Evolutionary conservation across 257 asterid species (phyloP), one percentile per base, ranked within the genome.

Genomic region (Eucommia ulmoides): DNA sequence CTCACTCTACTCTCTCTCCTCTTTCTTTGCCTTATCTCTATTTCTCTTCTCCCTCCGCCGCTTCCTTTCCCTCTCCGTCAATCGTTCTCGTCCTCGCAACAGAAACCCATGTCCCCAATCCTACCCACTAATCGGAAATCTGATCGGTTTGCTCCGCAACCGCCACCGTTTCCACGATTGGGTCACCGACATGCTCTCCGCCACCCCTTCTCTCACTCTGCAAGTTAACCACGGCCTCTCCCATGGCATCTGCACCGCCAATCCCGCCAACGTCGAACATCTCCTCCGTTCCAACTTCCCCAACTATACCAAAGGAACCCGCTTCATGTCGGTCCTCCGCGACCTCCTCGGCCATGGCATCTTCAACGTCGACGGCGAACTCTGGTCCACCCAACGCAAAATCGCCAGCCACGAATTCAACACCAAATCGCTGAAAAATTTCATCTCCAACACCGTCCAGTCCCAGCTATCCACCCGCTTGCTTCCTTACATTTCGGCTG

Each of bases 121-220:
- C 12, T 69, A 69, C 59, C 71, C 68, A 46, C 11, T 69, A 7
- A 2, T 69, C 23, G 76, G 76, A 56, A 69, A 64, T 55, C 51
- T 69, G 21, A 19, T 69, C 9, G 67, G 76, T 23, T 56, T 69
- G 53, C 62, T 69, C 49, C 41, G 5, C 20, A 69, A 69, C 26
- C 65, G 67, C 24, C 76, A 64, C 38, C 71, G 76, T 24, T 69
- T 69, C 59, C 76, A 69, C 35, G 76, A 69, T 24, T 69, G 71
- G 71, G 75, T 69, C 1, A 33, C 62, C 8, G 75, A 69, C 2
- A 50, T 69, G 56, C 58, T 69, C 5, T 51, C 76, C 22, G 18
- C 56, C 9, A 60, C 76, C 7, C 71, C 76, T 12, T 49, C 66
- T 1, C 76, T 64, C 23, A 69, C 76, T 9, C 64, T 69, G 58